Evolutionary conservation across 192 early-diverging fungal genomes (phyloP).

Genomic region (Oehlia diaphana): DNA sequence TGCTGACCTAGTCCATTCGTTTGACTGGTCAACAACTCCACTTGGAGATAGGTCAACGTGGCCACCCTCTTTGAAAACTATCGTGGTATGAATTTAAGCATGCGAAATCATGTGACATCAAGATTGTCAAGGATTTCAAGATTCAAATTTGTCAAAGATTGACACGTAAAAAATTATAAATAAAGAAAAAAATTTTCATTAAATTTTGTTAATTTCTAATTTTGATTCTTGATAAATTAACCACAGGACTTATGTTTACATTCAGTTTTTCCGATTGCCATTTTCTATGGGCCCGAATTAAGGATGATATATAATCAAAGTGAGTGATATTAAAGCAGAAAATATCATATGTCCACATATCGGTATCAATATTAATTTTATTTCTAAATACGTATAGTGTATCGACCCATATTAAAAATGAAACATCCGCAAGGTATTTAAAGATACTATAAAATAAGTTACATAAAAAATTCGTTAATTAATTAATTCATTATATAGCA

Average conservation of each 20-base stretch:
- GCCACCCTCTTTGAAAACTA: constrained; percentile 21
- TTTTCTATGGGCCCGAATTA: constrained; percentile 9
- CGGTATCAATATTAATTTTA: not conserved
- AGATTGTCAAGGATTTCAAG: too few relatives aligned
- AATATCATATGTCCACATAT: not conserved
- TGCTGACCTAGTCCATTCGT: constrained; percentile 23
- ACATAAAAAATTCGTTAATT: not conserved
- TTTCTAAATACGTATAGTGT: constrained; percentile 7
- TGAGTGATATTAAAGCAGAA: not conserved
- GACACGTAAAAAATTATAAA: too few relatives aligned
- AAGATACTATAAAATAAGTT: too few relatives aligned
- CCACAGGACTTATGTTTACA: constrained; percentile 11
- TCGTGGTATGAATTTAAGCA: not conserved
- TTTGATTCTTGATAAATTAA: too few relatives aligned
- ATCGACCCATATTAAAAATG: constrained; percentile 38
- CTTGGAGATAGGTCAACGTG: constrained; percentile 34
- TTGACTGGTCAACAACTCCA: constrained; percentile 40
- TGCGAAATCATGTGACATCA: too few relatives aligned
- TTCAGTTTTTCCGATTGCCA: not conserved
- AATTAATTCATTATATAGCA: constrained; percentile 23
- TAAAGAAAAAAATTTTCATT: too few relatives aligned
- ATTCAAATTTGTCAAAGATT: too few relatives aligned
- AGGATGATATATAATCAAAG: constrained; percentile 23
- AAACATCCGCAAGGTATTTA: constrained; percentile 41
- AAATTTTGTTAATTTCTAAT: too few relatives aligned